Percentiles rank a stretch among this genome's conserved stretches.
Evolutionary conservation across 257 asterid genomes (phyloP).

Genomic region (Avicennia marina): DNA sequence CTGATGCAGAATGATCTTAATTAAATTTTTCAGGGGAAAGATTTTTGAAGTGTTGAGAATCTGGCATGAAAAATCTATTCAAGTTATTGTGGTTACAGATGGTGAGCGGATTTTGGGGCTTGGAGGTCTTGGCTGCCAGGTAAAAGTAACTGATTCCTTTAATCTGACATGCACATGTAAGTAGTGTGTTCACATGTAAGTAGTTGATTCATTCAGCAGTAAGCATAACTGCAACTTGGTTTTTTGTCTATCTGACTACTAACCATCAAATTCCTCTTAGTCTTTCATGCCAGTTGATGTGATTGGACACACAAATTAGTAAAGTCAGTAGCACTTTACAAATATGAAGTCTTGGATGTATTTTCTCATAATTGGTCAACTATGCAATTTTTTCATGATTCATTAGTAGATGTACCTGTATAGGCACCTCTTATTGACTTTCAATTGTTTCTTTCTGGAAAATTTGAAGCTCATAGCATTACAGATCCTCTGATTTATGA

Average conservation of each 20-base stretch:
- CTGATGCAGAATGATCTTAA: background rate
- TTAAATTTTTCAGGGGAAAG: conserved; percentile 55
- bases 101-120: conserved; percentile 97
- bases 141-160: conserved; percentile 16
- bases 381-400: too few species aligned
- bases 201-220: conserved; percentile 67
- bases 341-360: too few species aligned
- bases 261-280: too few species aligned
- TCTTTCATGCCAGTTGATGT: too few species aligned
- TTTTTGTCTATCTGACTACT: background rate
- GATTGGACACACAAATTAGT: too few species aligned
- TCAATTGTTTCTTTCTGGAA: too few species aligned
- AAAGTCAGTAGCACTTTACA: too few species aligned
- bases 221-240: conserved; percentile 32
- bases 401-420: too few species aligned
- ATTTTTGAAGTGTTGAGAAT: conserved; percentile 83
- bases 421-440: too few species aligned
- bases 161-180: background rate
- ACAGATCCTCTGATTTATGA: too few species aligned
- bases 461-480: too few species aligned
- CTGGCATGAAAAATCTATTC: conserved; percentile 87
- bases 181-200: background rate
- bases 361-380: too few species aligned
- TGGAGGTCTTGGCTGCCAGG: conserved; percentile 98
- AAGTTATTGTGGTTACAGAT: conserved; percentile 93